Base-by-base conservation (phyloP, 345 rosid genomes). In the Punica granatum region DNA sequence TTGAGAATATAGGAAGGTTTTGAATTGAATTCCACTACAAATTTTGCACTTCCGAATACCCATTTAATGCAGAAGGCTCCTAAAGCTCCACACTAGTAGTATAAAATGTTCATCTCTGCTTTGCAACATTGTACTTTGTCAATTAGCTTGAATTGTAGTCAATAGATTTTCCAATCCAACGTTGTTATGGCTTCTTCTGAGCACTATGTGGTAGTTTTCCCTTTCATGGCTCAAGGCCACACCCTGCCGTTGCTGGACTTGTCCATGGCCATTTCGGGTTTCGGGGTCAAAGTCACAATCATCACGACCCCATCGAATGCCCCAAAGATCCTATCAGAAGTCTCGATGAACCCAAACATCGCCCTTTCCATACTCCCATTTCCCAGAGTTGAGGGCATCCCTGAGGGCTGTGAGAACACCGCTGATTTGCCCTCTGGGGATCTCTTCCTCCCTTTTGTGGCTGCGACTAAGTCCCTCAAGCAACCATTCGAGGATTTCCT, bases 161-260 rank as follows among this genome's bases (percentile, higher is more conserved):
- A n/a, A n/a, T 37, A 37, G 11, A 37, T 4, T 37, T 37, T 37
- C 41, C 41, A 37, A 37, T 37, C 41, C 41, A 37, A 37, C 41
- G 41, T 18, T 48, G 53, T 48, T 18, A 48, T 48, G 64, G 41
- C 69, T 1, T 48, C 68, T n/a, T 3, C 56, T 3, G 2, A 31
- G 54, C 48, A 61, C 36, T 77, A 58, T 68, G 72, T 78, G 0
- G 73, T 81, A 2, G 64, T 76, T 11, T 81, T 81, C 62, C 85
- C 85, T 15, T 70, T 59, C 70, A 68, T 81, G 80, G 77, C 85
- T 65, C 78, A 74, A 23, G 82, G 85, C 60, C 85, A 81, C 36
- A 72, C 75, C 13, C 77, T 81, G 43, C 80, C 82, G 4, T 51
- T 74, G 9, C 74, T 81, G 2, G 82, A 78, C 74, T 64, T 81